Base-by-base conservation (phyloP, 129 eudicot genomes). In the Flaveria trinervia region DNA sequence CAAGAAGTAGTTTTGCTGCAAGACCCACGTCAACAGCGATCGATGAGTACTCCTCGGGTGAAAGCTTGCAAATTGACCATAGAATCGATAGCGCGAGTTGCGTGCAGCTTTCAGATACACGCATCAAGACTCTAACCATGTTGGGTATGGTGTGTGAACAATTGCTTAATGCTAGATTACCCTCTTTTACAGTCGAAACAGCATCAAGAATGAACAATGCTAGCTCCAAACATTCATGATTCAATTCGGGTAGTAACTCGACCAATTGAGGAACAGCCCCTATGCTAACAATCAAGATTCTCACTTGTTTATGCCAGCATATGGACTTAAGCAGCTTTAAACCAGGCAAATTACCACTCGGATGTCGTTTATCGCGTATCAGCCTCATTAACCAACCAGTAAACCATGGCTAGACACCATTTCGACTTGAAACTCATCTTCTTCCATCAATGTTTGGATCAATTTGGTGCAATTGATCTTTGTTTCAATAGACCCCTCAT, bases 301-400 rank as follows among this genome's bases (percentile, higher is more conserved):
- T 39, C 7, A 41, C 71, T 66, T 66, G 71, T 7, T 39, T 39
- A 41, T 66, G 51, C 49, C 50, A 66, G 15, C 50, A 66, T 39
- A 66, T 33, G 8, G 71, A 66, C n/a, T 39, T 66, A 18, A 66
- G 51, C 3, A 66, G 26, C 49, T 16, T 39, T 66, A 66, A 66
- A 2, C 81, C 81, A 7, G 73, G 69, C 3, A 81, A 25, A 16
- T 44, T 61, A 14, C 85, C 85, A n/a, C 10, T 76, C 17, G 81
- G 70, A 62, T 70, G 76, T 51, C 66, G 57, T 26, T 10, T 76
- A 70, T 81, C 85, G 33, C 72, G 71, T 6, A 81, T 64, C 25
- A 81, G 44, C 41, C 85, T 70, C 81, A 81, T 69, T 44, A 81
- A 4, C 72, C 85, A 50, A 81, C 81, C 68, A 81, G 52, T 49